Conservation (phyloP, 2,329 filamentous ascomycete species). For the Neophaeococcomyces mojaviensis region DNA sequence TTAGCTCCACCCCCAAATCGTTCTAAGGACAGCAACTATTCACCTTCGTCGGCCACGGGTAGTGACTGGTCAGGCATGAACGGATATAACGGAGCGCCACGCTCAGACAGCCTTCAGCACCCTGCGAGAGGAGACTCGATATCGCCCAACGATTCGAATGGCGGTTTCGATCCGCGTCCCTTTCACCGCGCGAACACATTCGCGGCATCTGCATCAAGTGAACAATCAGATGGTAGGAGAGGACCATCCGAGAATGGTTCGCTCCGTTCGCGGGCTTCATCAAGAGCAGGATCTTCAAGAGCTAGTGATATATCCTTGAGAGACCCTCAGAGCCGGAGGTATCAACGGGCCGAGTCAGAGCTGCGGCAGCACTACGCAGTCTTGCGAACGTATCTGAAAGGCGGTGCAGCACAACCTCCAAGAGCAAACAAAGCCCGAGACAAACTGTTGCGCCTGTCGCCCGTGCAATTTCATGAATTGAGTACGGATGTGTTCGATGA, state of each 20-base stretch:
- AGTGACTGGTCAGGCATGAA: constrained; percentile 72
- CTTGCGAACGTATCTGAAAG: constrained; percentile 65
- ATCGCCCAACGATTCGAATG: constrained; percentile 8
- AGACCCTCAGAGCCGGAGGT: constrained; percentile 57
- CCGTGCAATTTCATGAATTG: constrained; percentile 92
- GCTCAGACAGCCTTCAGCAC: constrained; percentile 39
- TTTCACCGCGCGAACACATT: constrained; percentile 13
- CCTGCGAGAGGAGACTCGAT: constrained; percentile 24
- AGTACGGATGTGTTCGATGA: constrained; percentile 98
- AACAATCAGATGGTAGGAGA: constrained; percentile 33
- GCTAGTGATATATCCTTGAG: constrained; percentile 72
- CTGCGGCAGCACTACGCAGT: constrained; percentile 75
- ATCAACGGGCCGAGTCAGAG: constrained; percentile 56
- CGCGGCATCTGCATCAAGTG: constrained; percentile 11
- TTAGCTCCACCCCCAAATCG: constrained; percentile 8
- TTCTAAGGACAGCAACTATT: constrained; percentile 49
- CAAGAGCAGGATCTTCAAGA: constrained; percentile 68
- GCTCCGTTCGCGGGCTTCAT: constrained; percentile 49
- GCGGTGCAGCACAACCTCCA: constrained; percentile 16
- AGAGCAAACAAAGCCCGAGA: constrained; percentile 80
- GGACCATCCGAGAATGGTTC: constrained; percentile 29
- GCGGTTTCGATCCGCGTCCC: constrained; percentile 13
- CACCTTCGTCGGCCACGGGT: constrained; percentile 71
- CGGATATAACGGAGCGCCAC: constrained; percentile 51
- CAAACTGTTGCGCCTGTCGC: constrained; percentile 81